These are phyloP conservation scores for Harringtonia lauricola DNA, from an alignment of 2,329 filamentous ascomycete genomes.

Conservation along the genomic window DNA sequence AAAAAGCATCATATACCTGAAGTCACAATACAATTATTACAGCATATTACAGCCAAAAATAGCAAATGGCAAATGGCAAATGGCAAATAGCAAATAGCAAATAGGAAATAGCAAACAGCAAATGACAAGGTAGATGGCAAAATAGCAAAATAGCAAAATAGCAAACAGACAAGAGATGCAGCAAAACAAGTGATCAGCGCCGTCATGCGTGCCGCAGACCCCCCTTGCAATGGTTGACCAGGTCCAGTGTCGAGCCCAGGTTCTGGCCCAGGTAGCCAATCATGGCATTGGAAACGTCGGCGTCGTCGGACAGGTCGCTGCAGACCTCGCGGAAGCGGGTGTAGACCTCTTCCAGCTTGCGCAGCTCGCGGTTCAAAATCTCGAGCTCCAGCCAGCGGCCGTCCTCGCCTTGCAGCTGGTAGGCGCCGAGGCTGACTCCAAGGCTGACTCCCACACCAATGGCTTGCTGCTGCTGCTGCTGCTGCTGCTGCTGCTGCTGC, in stretches of 20 bases:
- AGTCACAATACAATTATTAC: no score
- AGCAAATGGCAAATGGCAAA: no score
- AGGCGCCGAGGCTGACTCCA: slow-evolving; percentile 31
- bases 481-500: neutral
- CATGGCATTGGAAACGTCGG: slow-evolving; percentile 33
- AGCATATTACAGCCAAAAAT: no score
- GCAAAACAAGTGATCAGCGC: neutral
- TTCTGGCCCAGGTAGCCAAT: slow-evolving; percentile 32
- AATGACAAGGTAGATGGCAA: neutral
- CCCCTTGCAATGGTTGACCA: slow-evolving; percentile 25
- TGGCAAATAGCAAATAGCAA: no score
- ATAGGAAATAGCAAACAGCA: no score
- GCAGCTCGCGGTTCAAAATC: slow-evolving; percentile 34
- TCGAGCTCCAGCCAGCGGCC: slow-evolving; percentile 35
- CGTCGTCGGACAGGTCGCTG: slow-evolving; percentile 26
- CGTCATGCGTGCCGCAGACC: slow-evolving; percentile 18
- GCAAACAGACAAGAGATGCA: neutral
- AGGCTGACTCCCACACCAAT: no score
- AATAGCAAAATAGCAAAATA: neutral
- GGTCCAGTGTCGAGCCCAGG: slow-evolving; percentile 30
- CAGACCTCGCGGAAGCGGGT: slow-evolving; percentile 30
- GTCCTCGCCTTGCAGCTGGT: slow-evolving; percentile 33
- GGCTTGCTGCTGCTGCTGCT: slow-evolving; percentile 1
- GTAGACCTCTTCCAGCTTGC: slow-evolving; percentile 35
- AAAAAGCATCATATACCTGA: no score